These are phyloP conservation scores for Neurospora sp. DNA, from an alignment of 2,329 filamentous ascomycete genomes.

Conservation along the genomic window DNA sequence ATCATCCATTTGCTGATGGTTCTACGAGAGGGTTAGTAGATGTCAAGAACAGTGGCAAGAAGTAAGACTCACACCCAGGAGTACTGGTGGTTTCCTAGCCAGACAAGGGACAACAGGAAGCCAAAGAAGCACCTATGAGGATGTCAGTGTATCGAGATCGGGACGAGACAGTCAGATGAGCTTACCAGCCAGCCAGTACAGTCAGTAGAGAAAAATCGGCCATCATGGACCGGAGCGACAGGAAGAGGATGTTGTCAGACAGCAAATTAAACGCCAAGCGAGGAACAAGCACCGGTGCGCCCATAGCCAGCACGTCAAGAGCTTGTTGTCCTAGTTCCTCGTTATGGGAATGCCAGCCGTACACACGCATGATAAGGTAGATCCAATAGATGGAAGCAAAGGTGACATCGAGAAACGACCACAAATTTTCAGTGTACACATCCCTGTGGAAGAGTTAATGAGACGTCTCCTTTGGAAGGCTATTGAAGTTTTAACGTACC, in stretches of 20 bases:
- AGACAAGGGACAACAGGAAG: conserved; percentile 68
- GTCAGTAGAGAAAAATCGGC: conserved; percentile 73
- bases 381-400: conserved; percentile 62
- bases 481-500: conserved; percentile 27
- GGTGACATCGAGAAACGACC: conserved; percentile 76
- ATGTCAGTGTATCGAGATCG: conserved; percentile 8
- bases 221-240: conserved; percentile 77
- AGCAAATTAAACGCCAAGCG: conserved; percentile 74
- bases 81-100: conserved; percentile 60
- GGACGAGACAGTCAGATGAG: background rate
- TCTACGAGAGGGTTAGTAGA: conserved; percentile 20
- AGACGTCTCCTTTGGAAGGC: conserved; percentile 20
- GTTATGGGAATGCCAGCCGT: conserved; percentile 45
- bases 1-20: conserved; percentile 86
- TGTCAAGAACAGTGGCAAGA: no score
- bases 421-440: conserved; percentile 79
- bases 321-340: conserved; percentile 51
- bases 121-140: conserved; percentile 58
- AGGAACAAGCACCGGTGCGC: conserved; percentile 66
- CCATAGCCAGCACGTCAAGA: conserved; percentile 69
- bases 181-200: conserved; percentile 57
- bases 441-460: conserved; percentile 37
- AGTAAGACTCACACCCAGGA: conserved; percentile 38
- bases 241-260: conserved; percentile 75
- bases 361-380: conserved; percentile 59